These are phyloP conservation scores for Hyaloperonospora brassicae DNA, from an alignment of 352 stramenopile species.

Conservation along the genomic window DNA sequence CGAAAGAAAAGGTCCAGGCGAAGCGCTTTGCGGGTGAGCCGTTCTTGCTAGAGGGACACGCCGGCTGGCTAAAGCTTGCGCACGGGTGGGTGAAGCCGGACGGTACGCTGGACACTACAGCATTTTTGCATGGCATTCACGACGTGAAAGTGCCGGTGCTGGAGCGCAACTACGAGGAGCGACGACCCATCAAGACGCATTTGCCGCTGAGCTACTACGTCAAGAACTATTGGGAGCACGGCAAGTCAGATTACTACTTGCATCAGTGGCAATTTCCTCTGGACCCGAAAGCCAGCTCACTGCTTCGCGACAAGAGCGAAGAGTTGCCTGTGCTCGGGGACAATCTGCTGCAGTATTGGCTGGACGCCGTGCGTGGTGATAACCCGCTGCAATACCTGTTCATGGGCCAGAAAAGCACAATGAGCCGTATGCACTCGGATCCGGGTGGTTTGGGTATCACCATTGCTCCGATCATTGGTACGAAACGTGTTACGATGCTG, in stretches of 20 bases:
- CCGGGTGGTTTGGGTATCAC: conserved; percentile 87
- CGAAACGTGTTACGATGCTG: conserved; percentile 70
- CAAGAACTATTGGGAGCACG: conserved; percentile 75
- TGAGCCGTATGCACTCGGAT: conserved; percentile 88
- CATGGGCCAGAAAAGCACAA: conserved; percentile 87
- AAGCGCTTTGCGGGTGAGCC: conserved; percentile 60
- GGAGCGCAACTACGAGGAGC: conserved; percentile 71
- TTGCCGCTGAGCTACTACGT: conserved; percentile 65
- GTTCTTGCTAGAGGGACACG: conserved; percentile 62
- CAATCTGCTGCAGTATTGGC: conserved; percentile 89
- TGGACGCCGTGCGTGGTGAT: conserved; percentile 79
- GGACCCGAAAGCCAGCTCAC: conserved; percentile 54
- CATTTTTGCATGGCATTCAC: conserved; percentile 60
- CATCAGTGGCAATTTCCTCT: conserved; percentile 95
- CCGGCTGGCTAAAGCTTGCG: conserved; percentile 56
- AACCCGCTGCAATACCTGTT: conserved; percentile 93
- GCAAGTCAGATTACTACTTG: conserved; percentile 84
- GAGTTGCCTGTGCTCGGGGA: conserved; percentile 86
- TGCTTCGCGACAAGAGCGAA: conserved; percentile 80
- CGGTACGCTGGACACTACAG: conserved; percentile 43
- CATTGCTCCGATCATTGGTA: conserved; percentile 89
- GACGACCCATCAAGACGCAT: conserved; percentile 70
- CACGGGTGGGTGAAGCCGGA: conserved; percentile 56
- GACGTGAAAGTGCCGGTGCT: conserved; percentile 74
- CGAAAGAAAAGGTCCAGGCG: conserved; percentile 49